Percentiles rank a stretch among this genome's conserved stretches.
Conservation (phyloP, 192 early-diverging fungal species). For the Oehlia diaphana region DNA sequence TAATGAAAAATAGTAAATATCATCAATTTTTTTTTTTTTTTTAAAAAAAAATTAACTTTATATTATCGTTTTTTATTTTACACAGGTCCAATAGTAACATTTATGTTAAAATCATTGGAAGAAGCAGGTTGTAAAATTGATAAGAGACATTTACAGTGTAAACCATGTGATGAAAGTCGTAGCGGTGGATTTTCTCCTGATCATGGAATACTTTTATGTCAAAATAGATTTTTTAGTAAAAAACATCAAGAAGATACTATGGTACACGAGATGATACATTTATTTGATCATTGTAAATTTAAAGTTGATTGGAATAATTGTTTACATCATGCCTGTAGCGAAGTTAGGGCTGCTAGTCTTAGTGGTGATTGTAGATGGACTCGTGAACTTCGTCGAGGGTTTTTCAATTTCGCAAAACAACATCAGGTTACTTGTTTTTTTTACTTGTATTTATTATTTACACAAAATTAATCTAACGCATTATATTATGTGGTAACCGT, state of each 20-base stretch:
- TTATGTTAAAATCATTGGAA: constrained; percentile 80
- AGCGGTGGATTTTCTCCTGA: constrained; percentile 87
- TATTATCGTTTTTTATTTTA: background rate
- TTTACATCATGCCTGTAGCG: constrained; percentile 79
- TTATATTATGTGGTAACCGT: background rate
- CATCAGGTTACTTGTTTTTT: constrained; percentile 52
- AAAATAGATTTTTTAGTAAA: constrained; percentile 77
- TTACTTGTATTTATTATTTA: background rate
- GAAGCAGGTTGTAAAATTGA: constrained; percentile 64
- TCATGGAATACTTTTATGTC: constrained; percentile 82
- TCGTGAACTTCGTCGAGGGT: constrained; percentile 65
- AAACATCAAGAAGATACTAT: constrained; percentile 89
- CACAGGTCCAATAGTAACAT: constrained; percentile 77
- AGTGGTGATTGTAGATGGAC: constrained; percentile 78
- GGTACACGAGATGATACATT: constrained; percentile 91
- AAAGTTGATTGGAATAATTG: constrained; percentile 74
- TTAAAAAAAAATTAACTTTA: background rate
- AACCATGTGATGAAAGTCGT: constrained; percentile 77
- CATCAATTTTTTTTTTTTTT: background rate
- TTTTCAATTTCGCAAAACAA: constrained; percentile 72
- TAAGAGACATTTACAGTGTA: constrained; percentile 70
- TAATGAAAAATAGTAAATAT: constrained; percentile 64
- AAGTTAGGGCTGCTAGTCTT: constrained; percentile 75
- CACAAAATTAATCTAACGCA: background rate
- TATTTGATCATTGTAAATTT: constrained; percentile 76